Conservation (phyloP, 495 filamentous ascomycete genomes). For the Echria macrotheca region DNA sequence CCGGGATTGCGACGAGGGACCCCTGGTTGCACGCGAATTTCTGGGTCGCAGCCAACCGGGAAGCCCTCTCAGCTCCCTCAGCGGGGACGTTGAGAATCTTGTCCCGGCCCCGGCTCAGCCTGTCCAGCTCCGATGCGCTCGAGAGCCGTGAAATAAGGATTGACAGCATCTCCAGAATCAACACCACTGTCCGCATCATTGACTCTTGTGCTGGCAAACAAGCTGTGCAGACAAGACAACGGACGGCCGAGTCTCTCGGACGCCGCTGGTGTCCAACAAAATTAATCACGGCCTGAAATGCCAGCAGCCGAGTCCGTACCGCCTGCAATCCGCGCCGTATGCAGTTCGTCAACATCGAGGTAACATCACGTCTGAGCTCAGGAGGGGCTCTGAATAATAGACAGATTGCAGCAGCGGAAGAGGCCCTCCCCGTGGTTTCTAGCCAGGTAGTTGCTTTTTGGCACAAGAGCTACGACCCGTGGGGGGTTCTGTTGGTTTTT, state of each 20-base stretch:
- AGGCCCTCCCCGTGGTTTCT: too few relatives aligned
- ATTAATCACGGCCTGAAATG: neutral
- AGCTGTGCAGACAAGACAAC: neutral
- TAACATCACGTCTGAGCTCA: too few relatives aligned
- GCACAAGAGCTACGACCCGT: too few relatives aligned
- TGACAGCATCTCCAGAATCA: neutral
- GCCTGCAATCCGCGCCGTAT: neutral
- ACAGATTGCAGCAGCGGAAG: too few relatives aligned
- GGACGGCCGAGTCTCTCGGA: neutral
- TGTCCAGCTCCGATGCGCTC: too few relatives aligned
- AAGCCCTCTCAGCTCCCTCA: too few relatives aligned
- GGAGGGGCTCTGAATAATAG: too few relatives aligned
- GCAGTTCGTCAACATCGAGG: too few relatives aligned
- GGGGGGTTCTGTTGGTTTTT: too few relatives aligned
- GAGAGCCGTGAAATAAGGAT: constrained; percentile 5
- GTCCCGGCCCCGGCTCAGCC: too few relatives aligned
- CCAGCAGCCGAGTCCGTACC: neutral
- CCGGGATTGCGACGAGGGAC: constrained; percentile 19
- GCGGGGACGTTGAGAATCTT: neutral
- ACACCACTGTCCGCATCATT: neutral
- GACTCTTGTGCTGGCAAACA: neutral
- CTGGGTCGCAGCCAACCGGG: constrained; percentile 3
- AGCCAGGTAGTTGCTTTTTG: too few relatives aligned
- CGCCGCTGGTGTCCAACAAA: neutral
- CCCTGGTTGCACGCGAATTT: constrained; percentile 10